Evolutionary conservation across 768 basidiomycete genomes (phyloP).

Genomic region (Tremella yokohamensis): DNA sequence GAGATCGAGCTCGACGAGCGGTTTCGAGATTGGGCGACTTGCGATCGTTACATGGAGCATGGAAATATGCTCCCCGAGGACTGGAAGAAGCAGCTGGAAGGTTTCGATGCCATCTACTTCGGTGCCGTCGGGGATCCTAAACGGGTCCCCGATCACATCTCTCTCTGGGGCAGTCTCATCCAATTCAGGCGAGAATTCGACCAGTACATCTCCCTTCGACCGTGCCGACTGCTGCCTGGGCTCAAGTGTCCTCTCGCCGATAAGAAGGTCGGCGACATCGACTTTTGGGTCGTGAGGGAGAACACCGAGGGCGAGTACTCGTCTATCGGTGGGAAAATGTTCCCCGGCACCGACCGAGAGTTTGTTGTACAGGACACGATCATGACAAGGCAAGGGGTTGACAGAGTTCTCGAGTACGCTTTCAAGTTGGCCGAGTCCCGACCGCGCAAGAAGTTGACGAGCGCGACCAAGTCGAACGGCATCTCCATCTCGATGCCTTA

Average conservation of each 20-base stretch:
- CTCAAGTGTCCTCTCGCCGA: slow-evolving; percentile 55
- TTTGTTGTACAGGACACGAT: slow-evolving; percentile 49
- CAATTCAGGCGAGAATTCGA: slow-evolving; percentile 59
- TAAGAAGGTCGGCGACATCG: slow-evolving; percentile 55
- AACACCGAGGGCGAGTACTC: slow-evolving; percentile 61
- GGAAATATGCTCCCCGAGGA: slow-evolving; percentile 55
- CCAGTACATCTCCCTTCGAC: slow-evolving; percentile 54
- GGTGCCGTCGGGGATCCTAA: slow-evolving; percentile 56
- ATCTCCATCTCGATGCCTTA: slow-evolving; percentile 27
- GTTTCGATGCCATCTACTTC: slow-evolving; percentile 49
- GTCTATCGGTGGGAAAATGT: slow-evolving; percentile 26
- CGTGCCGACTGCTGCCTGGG: slow-evolving; percentile 57
- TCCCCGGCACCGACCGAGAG: slow-evolving; percentile 26
- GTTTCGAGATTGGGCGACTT: slow-evolving; percentile 40
- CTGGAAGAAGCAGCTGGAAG: slow-evolving; percentile 28
- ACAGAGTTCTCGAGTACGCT: slow-evolving; percentile 58
- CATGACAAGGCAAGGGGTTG: slow-evolving; percentile 57
- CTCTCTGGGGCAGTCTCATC: slow-evolving; percentile 59
- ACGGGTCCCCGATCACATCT: slow-evolving; percentile 59
- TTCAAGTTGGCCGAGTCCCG: slow-evolving; percentile 58
- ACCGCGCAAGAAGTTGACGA: slow-evolving; percentile 57
- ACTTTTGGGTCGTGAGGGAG: slow-evolving; percentile 60
- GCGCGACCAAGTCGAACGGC: slow-evolving; percentile 59
- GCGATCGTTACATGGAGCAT: slow-evolving; percentile 52
- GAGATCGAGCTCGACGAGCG: slow-evolving; percentile 56